Conservation (phyloP, 2,329 filamentous ascomycete species). For the Torrubiellomyces zombiae region DNA sequence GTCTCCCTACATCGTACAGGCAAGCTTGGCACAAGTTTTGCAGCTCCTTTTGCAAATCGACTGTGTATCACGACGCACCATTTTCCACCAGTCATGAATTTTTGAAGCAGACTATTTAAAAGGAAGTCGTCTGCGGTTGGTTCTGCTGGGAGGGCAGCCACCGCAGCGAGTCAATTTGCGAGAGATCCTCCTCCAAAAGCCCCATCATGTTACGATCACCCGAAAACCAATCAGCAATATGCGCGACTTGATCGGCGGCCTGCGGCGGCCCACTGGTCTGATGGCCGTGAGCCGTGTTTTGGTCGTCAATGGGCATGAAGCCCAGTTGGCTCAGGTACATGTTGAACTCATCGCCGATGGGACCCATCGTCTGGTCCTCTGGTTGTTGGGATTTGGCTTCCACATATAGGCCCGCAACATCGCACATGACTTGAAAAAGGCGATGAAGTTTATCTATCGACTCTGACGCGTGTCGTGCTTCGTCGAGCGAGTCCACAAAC, state of each 20-base stretch:
- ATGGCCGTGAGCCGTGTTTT: constrained; percentile 10
- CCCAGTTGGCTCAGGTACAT: constrained; percentile 48
- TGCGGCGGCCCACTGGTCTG: constrained; percentile 6
- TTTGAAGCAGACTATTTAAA: too few relatives aligned
- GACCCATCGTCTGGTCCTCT: constrained; percentile 26
- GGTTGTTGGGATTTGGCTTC: constrained; percentile 37
- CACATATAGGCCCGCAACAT: constrained; percentile 44
- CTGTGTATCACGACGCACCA: too few relatives aligned
- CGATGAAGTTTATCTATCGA: constrained; percentile 42
- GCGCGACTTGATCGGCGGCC: constrained; percentile 19
- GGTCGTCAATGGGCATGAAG: constrained; percentile 30
- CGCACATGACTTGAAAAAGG: constrained; percentile 44
- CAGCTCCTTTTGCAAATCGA: too few relatives aligned
- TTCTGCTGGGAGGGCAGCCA: constrained; percentile 14
- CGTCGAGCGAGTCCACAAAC: constrained; percentile 39
- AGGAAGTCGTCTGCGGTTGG: neutral
- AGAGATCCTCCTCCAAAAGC: constrained; percentile 43
- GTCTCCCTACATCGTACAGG: too few relatives aligned
- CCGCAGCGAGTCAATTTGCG: constrained; percentile 22
- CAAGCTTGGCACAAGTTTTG: too few relatives aligned
- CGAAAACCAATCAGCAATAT: constrained; percentile 49
- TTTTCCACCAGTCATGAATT: too few relatives aligned
- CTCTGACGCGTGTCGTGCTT: constrained; percentile 34
- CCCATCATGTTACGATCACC: constrained; percentile 50
- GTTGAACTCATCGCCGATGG: constrained; percentile 44